Evolutionary conservation across 225 moss, liverwort and hornwort genomes (phyloP), one percentile per base, ranked within the genome.

Genomic region (Sphagnum tenellum): DNA sequence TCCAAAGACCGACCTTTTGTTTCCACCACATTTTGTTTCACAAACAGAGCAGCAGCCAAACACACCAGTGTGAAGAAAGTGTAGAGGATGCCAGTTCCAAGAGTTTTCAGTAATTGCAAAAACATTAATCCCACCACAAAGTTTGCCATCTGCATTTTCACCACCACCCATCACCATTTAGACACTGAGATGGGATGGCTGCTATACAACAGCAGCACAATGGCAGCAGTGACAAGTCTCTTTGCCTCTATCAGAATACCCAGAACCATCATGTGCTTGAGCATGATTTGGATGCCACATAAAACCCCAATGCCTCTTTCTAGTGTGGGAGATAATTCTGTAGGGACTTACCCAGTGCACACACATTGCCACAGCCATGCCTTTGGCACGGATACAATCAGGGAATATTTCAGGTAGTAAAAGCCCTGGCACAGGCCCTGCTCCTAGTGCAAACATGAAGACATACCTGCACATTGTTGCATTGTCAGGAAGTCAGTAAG

Each of bases 391-490:
- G 64, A 94, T 91, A 8, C 90, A 82, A 65, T 76, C 86, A 61
- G 91, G 77, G 68, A 94, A 94, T 3, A 94, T 87, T 62, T 94
- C 94, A 46, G 94, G 91, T 66, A 94, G 71, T 54, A 94, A 66
- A 68, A 94, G 79, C 53, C 81, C 85, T 4, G 94, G 94, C 12
- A 94, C 85, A 68, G 91, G 94, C 10, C 94, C 91, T 53, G 94
- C 94, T 70, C 94, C 94, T 10, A 94, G 73, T 5, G 94, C 94
- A 72, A 94, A 94, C 89, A 89, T 91, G 71, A 91, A 89, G 44
- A 94, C 94, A 62, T 85, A 94, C 45, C 91, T 91, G 84, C 69
- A 44, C 55, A 47, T 56, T 48, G 2, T 2, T 45, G 50, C 44
- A 50, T 53, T 55, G 71, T 62, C 61, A 8, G 50, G 67, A 56